phyloP scores from a whole-genome alignment of 2,329 filamentous ascomycete species.

The Fusarium oligoseptatum region DNA sequence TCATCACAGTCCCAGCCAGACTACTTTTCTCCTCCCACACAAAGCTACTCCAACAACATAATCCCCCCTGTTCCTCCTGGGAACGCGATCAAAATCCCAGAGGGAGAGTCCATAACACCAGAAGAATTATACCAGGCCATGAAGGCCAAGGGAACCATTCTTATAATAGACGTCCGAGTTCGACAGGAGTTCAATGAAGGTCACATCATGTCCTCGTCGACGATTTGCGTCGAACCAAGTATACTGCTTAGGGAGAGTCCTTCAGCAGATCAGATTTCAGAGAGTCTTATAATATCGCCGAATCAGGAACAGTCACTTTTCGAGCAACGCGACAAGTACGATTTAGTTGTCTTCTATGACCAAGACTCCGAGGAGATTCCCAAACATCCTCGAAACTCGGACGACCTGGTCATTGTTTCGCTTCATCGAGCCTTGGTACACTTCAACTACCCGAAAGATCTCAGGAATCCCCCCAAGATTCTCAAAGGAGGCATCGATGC shows the following conservation, averaged over 20 bases:
- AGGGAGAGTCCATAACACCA: constrained; percentile 72
- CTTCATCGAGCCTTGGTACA: constrained; percentile 85
- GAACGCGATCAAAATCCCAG: constrained; percentile 63
- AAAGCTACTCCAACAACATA: constrained; percentile 44
- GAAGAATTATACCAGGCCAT: constrained; percentile 80
- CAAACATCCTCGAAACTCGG: constrained; percentile 50
- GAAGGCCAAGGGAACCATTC: constrained; percentile 68
- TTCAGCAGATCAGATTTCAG: constrained; percentile 71
- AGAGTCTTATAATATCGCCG: constrained; percentile 78
- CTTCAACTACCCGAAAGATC: constrained; percentile 83
- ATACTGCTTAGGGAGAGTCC: constrained; percentile 78
- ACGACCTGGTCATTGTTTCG: constrained; percentile 72
- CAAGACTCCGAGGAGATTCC: constrained; percentile 70
- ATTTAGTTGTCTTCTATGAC: constrained; percentile 93
- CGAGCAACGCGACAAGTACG: constrained; percentile 78
- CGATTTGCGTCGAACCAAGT: constrained; percentile 89
- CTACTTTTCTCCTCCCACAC: constrained; percentile 49
- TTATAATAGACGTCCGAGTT: constrained; percentile 88
- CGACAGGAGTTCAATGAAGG: constrained; percentile 87
- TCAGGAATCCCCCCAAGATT: constrained; percentile 81
- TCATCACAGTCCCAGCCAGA: constrained; percentile 49
- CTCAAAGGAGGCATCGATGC: constrained; percentile 86
- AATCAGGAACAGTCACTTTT: constrained; percentile 83
- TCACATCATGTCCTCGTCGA: constrained; percentile 85
- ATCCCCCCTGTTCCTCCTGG: constrained; percentile 53